A percentile compares a stretch with the other conserved stretches of the same genome.
Evolutionary conservation across 202 grass and related monocot genomes (phyloP).

Genomic region (Elaeis oleifera): DNA sequence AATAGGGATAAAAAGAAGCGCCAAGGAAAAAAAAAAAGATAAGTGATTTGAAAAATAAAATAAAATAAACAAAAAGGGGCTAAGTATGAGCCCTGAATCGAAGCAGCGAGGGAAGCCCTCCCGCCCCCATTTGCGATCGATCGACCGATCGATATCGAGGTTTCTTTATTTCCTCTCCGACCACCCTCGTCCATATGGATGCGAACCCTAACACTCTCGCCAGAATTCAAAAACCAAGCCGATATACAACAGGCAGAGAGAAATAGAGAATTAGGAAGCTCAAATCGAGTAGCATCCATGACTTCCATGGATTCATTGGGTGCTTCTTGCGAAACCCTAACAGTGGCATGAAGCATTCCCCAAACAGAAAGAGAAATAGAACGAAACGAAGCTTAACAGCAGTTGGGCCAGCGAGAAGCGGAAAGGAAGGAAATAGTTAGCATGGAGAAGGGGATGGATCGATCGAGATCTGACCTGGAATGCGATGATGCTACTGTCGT

Average conservation of each 20-base stretch:
- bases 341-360: no score
- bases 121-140: not conserved
- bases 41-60: not conserved
- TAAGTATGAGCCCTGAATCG: not conserved
- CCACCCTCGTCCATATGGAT: not conserved
- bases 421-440: not conserved
- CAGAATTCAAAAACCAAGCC: no score
- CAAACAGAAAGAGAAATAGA: slow-evolving; percentile 4
- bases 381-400: not conserved
- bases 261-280: no score
- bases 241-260: no score
- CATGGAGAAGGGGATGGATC: no score
- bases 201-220: no score
- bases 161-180: not conserved
- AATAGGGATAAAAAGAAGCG: not conserved
- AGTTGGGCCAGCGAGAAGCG: not conserved
- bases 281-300: no score
- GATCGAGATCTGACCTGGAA: slow-evolving; percentile 26
- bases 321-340: no score
- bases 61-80: not conserved
- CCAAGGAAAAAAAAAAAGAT: not conserved
- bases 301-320: no score
- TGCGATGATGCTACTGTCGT: not conserved
- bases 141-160: slow-evolving; percentile 4
- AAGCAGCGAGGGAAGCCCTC: not conserved